These are phyloP conservation scores for Boletus rex-veris DNA, from an alignment of 768 basidiomycete species.

Conservation along the genomic window DNA sequence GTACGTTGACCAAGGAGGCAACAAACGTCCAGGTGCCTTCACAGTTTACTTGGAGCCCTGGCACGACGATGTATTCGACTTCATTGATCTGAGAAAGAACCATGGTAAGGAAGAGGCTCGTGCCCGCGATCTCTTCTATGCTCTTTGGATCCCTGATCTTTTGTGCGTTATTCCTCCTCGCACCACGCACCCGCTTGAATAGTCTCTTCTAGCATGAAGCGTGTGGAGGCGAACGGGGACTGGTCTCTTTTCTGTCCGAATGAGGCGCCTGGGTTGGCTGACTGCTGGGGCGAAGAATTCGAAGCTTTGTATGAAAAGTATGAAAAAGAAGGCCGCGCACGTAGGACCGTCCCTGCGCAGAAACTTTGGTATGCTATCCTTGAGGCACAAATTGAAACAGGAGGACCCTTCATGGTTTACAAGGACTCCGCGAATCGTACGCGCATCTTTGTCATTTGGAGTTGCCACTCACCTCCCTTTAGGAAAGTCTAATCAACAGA, in stretches of 20 bases:
- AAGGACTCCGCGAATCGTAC: slow-evolving; percentile 92
- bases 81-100: slow-evolving; percentile 97
- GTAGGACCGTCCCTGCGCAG: slow-evolving; percentile 85
- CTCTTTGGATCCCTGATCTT: slow-evolving; percentile 95
- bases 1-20: slow-evolving; percentile 98
- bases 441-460: slow-evolving; percentile 24
- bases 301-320: slow-evolving; percentile 83
- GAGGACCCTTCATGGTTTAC: slow-evolving; percentile 99
- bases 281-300: slow-evolving; percentile 88
- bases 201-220: slow-evolving; percentile 73
- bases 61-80: slow-evolving; percentile 97
- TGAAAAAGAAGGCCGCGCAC: slow-evolving; percentile 84
- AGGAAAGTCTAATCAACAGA: slow-evolving; percentile 98
- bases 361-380: slow-evolving; percentile 98
- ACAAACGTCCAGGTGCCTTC: slow-evolving; percentile 98
- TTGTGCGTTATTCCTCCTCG: slow-evolving; percentile 55
- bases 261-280: slow-evolving; percentile 86
- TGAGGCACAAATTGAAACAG: slow-evolving; percentile 97
- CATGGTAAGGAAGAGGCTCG: slow-evolving; percentile 98
- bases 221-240: slow-evolving; percentile 82
- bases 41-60: slow-evolving; percentile 99
- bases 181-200: not conserved
- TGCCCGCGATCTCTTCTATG: slow-evolving; percentile 96
- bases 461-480: slow-evolving; percentile 1
- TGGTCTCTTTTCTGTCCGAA: slow-evolving; percentile 99